Conservation (phyloP, 2,329 filamentous ascomycete genomes). For the Diaporthe ampelina region DNA sequence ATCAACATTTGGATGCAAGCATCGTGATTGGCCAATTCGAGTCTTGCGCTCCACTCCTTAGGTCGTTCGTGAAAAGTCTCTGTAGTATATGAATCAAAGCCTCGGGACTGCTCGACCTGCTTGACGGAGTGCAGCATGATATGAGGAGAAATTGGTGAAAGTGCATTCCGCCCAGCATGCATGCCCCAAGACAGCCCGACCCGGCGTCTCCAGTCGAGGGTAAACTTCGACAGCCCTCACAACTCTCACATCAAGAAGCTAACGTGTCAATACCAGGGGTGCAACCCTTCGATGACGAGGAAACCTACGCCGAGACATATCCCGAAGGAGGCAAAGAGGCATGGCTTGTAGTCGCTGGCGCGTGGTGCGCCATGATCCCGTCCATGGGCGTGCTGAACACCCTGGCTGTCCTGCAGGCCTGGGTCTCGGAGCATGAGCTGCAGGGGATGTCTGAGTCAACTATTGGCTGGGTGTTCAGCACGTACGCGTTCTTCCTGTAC, state of each 20-base stretch:
- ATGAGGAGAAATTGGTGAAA: rapidly evolving
- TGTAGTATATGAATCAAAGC: conserved; percentile 6
- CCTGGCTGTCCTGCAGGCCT: conserved; percentile 84
- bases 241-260: background rate
- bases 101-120: background rate
- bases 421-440: conserved; percentile 81
- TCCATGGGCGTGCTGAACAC: conserved; percentile 85
- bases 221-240: background rate
- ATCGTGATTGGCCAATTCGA: background rate
- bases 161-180: background rate
- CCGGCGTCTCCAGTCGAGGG: background rate
- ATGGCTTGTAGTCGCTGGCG: conserved; percentile 88
- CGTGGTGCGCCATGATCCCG: conserved; percentile 82
- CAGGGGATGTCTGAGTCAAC: conserved; percentile 75
- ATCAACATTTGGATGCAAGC: background rate
- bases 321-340: conserved; percentile 86
- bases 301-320: conserved; percentile 66
- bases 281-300: conserved; percentile 4
- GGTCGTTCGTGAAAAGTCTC: background rate
- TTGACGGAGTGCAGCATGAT: background rate
- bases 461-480: conserved; percentile 89
- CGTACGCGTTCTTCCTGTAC: conserved; percentile 87
- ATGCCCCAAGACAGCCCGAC: background rate
- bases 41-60: background rate
- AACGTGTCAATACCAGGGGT: background rate